Conservation (phyloP, 331 rosid species). For the Arachis monticola region DNA sequence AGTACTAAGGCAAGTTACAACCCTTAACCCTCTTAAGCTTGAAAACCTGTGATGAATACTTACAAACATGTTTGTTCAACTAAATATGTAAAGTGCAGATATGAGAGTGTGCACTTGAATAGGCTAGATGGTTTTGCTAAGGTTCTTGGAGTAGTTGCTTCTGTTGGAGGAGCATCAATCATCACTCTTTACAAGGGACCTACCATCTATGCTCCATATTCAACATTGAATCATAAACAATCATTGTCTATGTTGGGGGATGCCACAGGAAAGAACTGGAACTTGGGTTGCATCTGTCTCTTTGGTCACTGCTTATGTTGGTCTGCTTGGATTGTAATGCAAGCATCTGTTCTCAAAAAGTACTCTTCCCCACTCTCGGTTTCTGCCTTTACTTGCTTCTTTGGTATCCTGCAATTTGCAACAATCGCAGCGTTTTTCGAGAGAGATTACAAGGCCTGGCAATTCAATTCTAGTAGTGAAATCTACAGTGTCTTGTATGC, state of each 20-base stretch:
- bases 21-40: conserved; percentile 5
- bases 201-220: conserved; percentile 54
- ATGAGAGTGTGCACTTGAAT: conserved; percentile 60
- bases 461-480: conserved; percentile 59
- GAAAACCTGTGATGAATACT: not conserved
- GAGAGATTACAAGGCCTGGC: conserved; percentile 63
- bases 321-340: conserved; percentile 81
- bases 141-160: conserved; percentile 73
- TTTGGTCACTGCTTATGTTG: conserved; percentile 73
- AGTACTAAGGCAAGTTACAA: conserved; percentile 53
- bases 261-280: conserved; percentile 59
- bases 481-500: conserved; percentile 60
- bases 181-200: conserved; percentile 80
- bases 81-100: conserved; percentile 45
- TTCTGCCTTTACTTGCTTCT: conserved; percentile 72
- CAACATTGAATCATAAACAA: conserved; percentile 30
- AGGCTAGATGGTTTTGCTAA: conserved; percentile 66
- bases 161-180: conserved; percentile 77
- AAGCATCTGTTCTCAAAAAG: conserved; percentile 64
- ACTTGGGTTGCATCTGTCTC: conserved; percentile 68
- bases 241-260: conserved; percentile 46
- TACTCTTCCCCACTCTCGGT: conserved; percentile 76
- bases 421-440: conserved; percentile 57
- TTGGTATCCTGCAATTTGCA: conserved; percentile 64
- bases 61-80: conserved; percentile 15